Conservation (phyloP, 352 stramenopile genomes). For the Phytophthora idaei region DNA sequence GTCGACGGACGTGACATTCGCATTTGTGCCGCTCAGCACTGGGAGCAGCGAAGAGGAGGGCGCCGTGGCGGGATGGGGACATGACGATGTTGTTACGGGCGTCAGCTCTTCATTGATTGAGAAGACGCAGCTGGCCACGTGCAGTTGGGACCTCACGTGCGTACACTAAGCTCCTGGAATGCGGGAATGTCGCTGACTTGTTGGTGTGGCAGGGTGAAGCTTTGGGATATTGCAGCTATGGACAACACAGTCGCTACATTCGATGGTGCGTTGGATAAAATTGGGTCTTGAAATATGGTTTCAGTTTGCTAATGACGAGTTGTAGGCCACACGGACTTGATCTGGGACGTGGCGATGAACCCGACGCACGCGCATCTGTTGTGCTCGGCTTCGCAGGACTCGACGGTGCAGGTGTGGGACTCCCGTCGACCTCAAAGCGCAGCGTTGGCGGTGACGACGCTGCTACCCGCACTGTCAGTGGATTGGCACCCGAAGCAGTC, state of each 20-base stretch:
- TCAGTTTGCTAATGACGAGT: slow-evolving; percentile 4
- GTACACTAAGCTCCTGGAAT: slow-evolving; percentile 6
- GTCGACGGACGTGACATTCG: slow-evolving; percentile 41
- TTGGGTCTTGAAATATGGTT: background rate
- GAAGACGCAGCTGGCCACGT: slow-evolving; percentile 50
- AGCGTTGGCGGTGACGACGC: slow-evolving; percentile 45
- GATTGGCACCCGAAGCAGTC: slow-evolving; percentile 76
- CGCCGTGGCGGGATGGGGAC: slow-evolving; percentile 37
- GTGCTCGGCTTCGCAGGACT: slow-evolving; percentile 69
- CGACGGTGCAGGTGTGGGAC: slow-evolving; percentile 79
- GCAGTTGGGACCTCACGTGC: slow-evolving; percentile 79
- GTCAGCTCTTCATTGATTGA: slow-evolving; percentile 52
- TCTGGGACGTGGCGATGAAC: slow-evolving; percentile 73
- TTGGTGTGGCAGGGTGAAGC: slow-evolving; percentile 53
- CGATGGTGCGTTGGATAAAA: slow-evolving; percentile 36
- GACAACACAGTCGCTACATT: slow-evolving; percentile 59
- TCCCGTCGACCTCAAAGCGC: slow-evolving; percentile 52
- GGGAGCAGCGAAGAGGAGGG: slow-evolving; percentile 6
- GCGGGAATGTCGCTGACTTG: slow-evolving; percentile 1
- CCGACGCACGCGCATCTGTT: slow-evolving; percentile 46
- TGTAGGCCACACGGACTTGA: slow-evolving; percentile 71
- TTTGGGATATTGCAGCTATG: slow-evolving; percentile 70
- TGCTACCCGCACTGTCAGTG: slow-evolving; percentile 52
- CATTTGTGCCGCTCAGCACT: slow-evolving; percentile 42
- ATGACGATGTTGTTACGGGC: slow-evolving; percentile 76